A percentile compares a stretch with the other conserved stretches of the same genome.
phyloP scores from a whole-genome alignment of 169 alveolate genomes.

The Toxoplasma gondii region DNA sequence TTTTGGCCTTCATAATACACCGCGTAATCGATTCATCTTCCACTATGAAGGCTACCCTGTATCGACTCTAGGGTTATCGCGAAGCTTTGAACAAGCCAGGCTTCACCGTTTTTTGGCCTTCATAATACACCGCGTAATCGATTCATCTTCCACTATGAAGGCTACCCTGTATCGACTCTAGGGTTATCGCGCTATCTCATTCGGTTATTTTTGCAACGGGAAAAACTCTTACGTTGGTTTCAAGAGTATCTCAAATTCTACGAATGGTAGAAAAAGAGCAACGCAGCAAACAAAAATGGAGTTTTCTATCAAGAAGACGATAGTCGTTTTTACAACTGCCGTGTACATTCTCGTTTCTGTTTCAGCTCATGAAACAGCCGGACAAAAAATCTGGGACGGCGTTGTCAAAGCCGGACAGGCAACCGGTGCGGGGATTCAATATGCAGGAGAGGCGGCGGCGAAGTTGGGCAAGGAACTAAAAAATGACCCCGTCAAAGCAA shows the following conservation, averaged over 20 bases:
- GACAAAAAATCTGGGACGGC: slow-evolving; percentile 14
- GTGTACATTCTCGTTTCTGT: not conserved
- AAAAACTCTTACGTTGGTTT: no score
- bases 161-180: no score
- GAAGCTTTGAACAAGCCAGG: no score
- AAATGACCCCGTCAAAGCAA: not conserved
- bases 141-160: no score
- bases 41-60: no score
- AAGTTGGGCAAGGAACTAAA: not conserved
- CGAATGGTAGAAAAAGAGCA: not conserved
- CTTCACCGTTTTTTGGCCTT: no score
- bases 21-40: no score
- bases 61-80: no score
- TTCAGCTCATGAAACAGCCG: not conserved
- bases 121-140: no score
- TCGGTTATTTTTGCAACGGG: no score
- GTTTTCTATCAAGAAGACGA: not conserved
- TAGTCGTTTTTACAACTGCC: not conserved
- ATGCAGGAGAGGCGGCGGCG: not conserved
- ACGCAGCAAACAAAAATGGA: not conserved
- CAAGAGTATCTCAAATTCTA: not conserved
- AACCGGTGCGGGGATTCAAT: not conserved
- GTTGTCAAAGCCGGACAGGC: not conserved
- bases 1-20: no score
- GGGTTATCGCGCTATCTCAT: no score